phyloP scores from a whole-genome alignment of 345 rosid species.

The thale cress (Arabidopsis thaliana) region DNA sequence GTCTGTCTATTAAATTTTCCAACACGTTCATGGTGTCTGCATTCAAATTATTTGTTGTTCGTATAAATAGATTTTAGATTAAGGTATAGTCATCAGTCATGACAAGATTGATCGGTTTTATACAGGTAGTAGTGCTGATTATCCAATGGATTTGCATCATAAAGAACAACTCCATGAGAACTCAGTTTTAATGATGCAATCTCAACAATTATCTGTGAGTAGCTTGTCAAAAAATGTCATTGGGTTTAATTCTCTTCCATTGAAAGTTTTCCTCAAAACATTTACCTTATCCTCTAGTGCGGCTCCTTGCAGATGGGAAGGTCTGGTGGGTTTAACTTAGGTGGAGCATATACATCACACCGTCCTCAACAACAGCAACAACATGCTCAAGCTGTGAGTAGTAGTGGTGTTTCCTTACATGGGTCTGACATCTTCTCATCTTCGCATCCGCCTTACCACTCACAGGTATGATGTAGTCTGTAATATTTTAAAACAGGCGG shows the following conservation, averaged over 20 bases:
- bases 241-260: slow-evolving; percentile 19
- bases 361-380: slow-evolving; percentile 78
- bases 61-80: not conserved
- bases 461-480: slow-evolving; percentile 68
- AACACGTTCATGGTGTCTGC: slow-evolving; percentile 8
- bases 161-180: slow-evolving; percentile 93
- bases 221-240: slow-evolving; percentile 19
- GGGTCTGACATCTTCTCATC: slow-evolving; percentile 84
- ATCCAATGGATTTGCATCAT: slow-evolving; percentile 84
- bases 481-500: slow-evolving; percentile 21
- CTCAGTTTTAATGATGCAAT: slow-evolving; percentile 86
- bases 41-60: slow-evolving; percentile 21
- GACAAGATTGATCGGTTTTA: slow-evolving; percentile 45
- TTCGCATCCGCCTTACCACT: slow-evolving; percentile 75
- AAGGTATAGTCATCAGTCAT: slow-evolving; percentile 20
- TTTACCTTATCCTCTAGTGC: slow-evolving; percentile 20
- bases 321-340: slow-evolving; percentile 81
- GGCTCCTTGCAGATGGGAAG: slow-evolving; percentile 78
- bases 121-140: slow-evolving; percentile 92
- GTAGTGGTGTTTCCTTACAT: slow-evolving; percentile 70
- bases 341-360: slow-evolving; percentile 74
- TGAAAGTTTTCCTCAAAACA: slow-evolving; percentile 1
- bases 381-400: slow-evolving; percentile 75
- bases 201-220: slow-evolving; percentile 94
- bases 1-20: not conserved